Base-by-base conservation (phyloP, 176 grass and related monocot genomes). In the Oryza officinalis region DNA sequence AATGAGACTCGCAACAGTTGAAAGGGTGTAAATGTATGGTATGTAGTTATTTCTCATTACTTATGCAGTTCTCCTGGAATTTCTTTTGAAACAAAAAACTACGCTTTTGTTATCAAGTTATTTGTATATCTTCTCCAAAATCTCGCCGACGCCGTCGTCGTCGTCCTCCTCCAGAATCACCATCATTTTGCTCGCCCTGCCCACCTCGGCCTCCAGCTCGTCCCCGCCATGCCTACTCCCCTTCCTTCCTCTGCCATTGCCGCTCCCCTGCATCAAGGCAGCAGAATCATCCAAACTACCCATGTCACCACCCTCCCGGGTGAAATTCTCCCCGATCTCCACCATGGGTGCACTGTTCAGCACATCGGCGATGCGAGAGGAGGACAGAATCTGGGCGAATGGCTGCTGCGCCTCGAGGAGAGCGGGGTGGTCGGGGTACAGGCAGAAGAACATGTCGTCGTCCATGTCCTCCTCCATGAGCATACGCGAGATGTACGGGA, bases 61-160 rank as follows among this genome's bases (percentile, higher is more conserved):
- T 35, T 35, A 35, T 35, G 33, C 33, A 35, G 33, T 41, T 40
- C 13, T 33, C 18, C 17, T 69, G 32, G 18, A 69, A 23, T 77
- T 41, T 7, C 57, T 13, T 77, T 77, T 63, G 57, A 77, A 54
- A 15, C 33, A 5, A n/a, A 61, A 61, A 22, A 23, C n/a, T 17
- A 45, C 28, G 26, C 37, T 45, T 72, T 44, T 45, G 25, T 20
- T 43, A 44, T 37, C 49, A 11, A 11, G 6, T 63, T 64, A 13
- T 17, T 65, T 74, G 69, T 31, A 83, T n/a, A 91, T 75, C 12
- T 82, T 49, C 22, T 91, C 84, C 4, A 94, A 79, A 86, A 91
- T 75, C 79, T 81, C 77, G 57, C 86, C 75, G 17, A 80, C 71
- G 0, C 44, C 75, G 20, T 76, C 79, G 10, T 82, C 88, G 37